Conservation (phyloP, 2,329 filamentous ascomycete species). For the Geosmithia putterillii region DNA sequence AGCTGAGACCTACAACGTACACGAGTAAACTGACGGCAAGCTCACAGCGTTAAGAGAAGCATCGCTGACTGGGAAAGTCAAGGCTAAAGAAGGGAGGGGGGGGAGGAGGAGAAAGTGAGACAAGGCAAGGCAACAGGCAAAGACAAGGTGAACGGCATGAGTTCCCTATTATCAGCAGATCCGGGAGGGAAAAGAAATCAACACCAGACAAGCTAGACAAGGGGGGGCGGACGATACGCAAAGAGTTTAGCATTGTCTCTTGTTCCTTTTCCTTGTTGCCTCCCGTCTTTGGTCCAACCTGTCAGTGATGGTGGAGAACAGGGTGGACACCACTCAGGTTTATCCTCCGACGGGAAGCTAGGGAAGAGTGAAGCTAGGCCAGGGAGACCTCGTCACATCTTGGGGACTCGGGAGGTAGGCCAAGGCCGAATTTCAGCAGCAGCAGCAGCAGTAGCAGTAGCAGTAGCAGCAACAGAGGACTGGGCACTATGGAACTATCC, state of each 20-base stretch:
- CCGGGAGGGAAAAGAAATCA: not conserved
- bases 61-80: not conserved
- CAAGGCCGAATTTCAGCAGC: no score
- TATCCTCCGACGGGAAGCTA: not conserved
- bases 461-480: no score
- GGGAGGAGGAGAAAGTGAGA: not conserved
- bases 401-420: no score
- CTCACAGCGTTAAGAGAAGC: not conserved
- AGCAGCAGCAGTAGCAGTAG: no score
- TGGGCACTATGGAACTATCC: no score
- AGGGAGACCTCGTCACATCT: no score
- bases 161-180: not conserved
- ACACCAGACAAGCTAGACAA: not conserved
- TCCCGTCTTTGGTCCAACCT: not conserved
- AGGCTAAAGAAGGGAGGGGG: not conserved
- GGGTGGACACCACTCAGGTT: no score
- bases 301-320: not conserved
- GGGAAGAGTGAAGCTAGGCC: no score
- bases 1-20: not conserved
- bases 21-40: not conserved
- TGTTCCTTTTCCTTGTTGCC: not conserved
- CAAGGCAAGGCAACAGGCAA: not conserved
- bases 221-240: not conserved
- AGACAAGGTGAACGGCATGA: not conserved
- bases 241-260: not conserved